Percentiles rank a stretch among this genome's conserved stretches.
Evolutionary conservation across 1,284 basidiomycete genomes (phyloP).

Genomic region (Pseudozyma flocculosa): DNA sequence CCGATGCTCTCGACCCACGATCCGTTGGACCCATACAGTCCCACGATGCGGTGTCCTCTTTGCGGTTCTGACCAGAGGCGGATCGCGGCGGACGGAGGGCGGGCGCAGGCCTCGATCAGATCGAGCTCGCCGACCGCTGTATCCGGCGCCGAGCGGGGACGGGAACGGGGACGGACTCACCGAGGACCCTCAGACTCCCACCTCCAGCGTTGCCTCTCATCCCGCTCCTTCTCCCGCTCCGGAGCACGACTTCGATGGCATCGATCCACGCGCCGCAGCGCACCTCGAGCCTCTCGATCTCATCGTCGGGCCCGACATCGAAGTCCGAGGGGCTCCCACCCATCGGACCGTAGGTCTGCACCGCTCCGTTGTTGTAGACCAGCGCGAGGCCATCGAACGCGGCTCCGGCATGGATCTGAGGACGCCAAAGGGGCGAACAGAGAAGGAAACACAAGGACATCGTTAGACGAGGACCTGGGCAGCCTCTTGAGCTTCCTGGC

Average conservation of each 20-base stretch:
- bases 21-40: slow-evolving; percentile 19
- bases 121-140: too few species aligned
- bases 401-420: slow-evolving; percentile 10
- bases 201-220: slow-evolving; percentile 23
- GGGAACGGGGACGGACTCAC: too few species aligned
- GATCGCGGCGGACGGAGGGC: too few species aligned
- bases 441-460: neutral
- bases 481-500: neutral
- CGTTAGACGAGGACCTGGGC: too few species aligned
- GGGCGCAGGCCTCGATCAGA: too few species aligned
- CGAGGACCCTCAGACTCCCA: slow-evolving; percentile 21
- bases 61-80: neutral
- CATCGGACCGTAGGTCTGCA: slow-evolving; percentile 9
- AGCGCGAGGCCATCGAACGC: slow-evolving; percentile 18
- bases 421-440: slow-evolving; percentile 9
- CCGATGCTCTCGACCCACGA: slow-evolving; percentile 28
- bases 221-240: slow-evolving; percentile 16
- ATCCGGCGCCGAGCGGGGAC: too few species aligned
- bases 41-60: slow-evolving; percentile 12
- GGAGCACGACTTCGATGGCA: slow-evolving; percentile 23
- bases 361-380: slow-evolving; percentile 4
- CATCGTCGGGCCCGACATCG: slow-evolving; percentile 5
- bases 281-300: slow-evolving; percentile 16
- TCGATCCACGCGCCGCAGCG: slow-evolving; percentile 34
- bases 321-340: slow-evolving; percentile 16